These are phyloP conservation scores for Pseudoturritis turrita DNA, from an alignment of 345 rosid species.

Conservation along the genomic window DNA sequence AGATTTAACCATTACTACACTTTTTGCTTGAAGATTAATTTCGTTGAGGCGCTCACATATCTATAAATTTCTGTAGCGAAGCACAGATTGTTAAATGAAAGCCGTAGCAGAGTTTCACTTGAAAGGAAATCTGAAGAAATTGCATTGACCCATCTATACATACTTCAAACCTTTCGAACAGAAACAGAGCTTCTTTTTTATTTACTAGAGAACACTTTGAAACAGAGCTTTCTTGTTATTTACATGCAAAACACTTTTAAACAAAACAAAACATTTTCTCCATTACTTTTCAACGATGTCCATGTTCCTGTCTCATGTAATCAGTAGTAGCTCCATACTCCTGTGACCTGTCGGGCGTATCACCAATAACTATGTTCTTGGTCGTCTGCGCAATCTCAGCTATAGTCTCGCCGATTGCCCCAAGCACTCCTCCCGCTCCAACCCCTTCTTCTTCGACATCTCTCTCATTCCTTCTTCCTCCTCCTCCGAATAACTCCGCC, in stretches of 20 bases:
- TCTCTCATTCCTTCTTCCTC: conserved; percentile 17
- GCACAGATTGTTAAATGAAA: too few relatives aligned
- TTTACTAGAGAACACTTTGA: not conserved
- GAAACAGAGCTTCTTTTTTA: conserved; percentile 2
- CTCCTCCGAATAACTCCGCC: conserved; percentile 2
- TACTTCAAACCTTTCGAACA: not conserved
- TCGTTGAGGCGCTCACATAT: not conserved
- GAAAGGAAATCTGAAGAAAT: too few relatives aligned
- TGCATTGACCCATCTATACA: not conserved
- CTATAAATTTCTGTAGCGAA: too few relatives aligned
- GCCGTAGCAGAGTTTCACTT: not conserved
- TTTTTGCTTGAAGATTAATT: too few relatives aligned
- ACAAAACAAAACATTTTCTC: not conserved
- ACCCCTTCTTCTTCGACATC: conserved; percentile 13
- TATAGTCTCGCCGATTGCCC: conserved; percentile 75
- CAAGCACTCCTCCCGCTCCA: conserved; percentile 41
- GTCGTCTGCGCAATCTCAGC: conserved; percentile 64
- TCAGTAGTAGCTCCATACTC: conserved; percentile 7
- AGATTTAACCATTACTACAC: too few relatives aligned
- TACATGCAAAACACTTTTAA: not conserved
- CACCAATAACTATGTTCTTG: conserved; percentile 45
- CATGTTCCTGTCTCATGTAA: conserved; percentile 16
- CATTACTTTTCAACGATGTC: conserved; percentile 5
- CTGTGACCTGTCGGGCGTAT: conserved; percentile 5
- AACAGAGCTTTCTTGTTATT: conserved; percentile 20